phyloP scores from a whole-genome alignment of 371 early-diverging fungal genomes.

The Sporodiniella umbellata region DNA sequence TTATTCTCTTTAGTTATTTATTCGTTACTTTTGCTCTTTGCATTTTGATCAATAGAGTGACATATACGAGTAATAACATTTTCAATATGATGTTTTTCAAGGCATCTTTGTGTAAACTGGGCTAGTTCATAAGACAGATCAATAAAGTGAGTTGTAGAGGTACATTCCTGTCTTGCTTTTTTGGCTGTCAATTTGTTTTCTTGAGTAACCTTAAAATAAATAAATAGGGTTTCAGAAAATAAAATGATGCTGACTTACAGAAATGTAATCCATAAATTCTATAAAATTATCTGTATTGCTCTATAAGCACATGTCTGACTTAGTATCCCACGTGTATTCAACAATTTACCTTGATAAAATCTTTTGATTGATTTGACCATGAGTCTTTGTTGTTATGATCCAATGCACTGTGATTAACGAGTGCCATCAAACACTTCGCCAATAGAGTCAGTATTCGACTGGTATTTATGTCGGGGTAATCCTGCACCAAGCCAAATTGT shows the following conservation, averaged over 20 bases:
- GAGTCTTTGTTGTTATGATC: constrained; percentile 77
- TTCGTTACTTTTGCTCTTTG: constrained; percentile 5
- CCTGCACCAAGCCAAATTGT: constrained; percentile 61
- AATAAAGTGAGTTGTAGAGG: constrained; percentile 20
- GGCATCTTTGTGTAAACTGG: constrained; percentile 21
- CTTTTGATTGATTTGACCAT: constrained; percentile 72
- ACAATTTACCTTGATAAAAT: constrained; percentile 43
- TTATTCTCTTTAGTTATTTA: not conserved
- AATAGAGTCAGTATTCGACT: constrained; percentile 71
- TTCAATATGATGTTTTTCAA: constrained; percentile 7
- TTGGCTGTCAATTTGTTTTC: not conserved
- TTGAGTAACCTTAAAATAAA: not conserved
- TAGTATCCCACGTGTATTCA: not conserved
- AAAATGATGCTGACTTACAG: constrained; percentile 16
- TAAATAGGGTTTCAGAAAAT: not conserved
- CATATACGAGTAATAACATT: constrained; percentile 15
- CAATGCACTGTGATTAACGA: constrained; percentile 65
- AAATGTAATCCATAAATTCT: constrained; percentile 32
- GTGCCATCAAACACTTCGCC: constrained; percentile 78
- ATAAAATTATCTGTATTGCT: constrained; percentile 31
- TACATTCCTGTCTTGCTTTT: constrained; percentile 17
- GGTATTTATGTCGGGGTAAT: constrained; percentile 63
- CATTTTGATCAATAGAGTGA: constrained; percentile 6
- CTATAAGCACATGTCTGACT: constrained; percentile 9
- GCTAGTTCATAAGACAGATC: constrained; percentile 27